phyloP scores from a whole-genome alignment of 148 eudicot species.

The Cornus controversa region DNA sequence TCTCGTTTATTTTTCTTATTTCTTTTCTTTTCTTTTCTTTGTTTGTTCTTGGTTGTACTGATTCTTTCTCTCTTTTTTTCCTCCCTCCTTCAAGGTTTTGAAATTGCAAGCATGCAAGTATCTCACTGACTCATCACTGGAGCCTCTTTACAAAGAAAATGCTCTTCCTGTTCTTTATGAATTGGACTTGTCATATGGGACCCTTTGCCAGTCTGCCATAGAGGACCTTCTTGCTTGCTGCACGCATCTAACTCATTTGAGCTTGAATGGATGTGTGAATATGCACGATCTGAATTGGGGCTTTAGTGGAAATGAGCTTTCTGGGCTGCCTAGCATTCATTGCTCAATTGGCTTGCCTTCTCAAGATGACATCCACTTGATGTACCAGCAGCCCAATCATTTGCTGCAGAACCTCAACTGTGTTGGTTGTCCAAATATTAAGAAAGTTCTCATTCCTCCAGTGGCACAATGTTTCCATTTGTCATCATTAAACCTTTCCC shows the following conservation, averaged over 20 bases:
- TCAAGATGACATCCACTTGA: constrained; percentile 14
- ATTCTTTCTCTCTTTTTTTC: constrained; percentile 9
- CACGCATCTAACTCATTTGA: constrained; percentile 79
- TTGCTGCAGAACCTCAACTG: constrained; percentile 81
- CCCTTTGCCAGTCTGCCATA: constrained; percentile 82
- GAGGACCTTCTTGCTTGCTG: constrained; percentile 86
- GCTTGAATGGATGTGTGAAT: constrained; percentile 86
- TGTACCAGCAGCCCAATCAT: constrained; percentile 48
- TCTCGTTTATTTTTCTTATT: background rate
- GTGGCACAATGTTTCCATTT: constrained; percentile 61
- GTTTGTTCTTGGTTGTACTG: background rate
- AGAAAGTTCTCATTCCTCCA: constrained; percentile 68
- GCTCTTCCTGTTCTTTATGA: constrained; percentile 83
- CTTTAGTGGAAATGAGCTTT: constrained; percentile 15
- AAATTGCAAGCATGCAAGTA: constrained; percentile 97
- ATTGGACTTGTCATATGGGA: constrained; percentile 90
- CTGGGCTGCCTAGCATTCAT: constrained; percentile 22
- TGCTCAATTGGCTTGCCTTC: constrained; percentile 25
- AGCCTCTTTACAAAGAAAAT: constrained; percentile 75
- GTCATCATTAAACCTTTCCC: constrained; percentile 77
- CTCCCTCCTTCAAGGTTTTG: constrained; percentile 51
- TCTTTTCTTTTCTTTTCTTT: background rate
- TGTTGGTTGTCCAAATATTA: constrained; percentile 89
- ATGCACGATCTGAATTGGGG: constrained; percentile 95
- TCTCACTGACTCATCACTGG: constrained; percentile 72